Evolutionary conservation across 306 rosid genomes (phyloP).

Genomic region (Trichosanthes truncata): DNA sequence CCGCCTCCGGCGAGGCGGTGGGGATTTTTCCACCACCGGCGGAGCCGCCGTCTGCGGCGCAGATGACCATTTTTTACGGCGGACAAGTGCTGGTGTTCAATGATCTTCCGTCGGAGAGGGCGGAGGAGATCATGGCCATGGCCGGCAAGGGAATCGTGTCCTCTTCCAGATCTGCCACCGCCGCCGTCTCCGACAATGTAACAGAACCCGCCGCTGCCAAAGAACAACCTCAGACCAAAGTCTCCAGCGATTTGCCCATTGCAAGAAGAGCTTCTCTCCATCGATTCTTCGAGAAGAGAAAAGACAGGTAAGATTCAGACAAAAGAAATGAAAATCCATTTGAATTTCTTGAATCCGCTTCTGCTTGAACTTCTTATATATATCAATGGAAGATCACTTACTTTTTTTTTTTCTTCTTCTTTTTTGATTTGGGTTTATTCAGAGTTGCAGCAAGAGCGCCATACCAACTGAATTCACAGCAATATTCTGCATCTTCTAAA

Average conservation of each 20-base stretch:
- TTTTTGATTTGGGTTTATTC: background rate
- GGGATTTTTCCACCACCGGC: constrained; percentile 31
- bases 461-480: constrained; percentile 36
- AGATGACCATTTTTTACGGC: constrained; percentile 56
- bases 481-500: background rate
- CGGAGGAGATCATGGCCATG: constrained; percentile 58
- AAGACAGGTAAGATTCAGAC: constrained; percentile 59
- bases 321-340: background rate
- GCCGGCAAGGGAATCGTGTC: constrained; percentile 36
- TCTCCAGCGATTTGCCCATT: constrained; percentile 53
- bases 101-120: constrained; percentile 39
- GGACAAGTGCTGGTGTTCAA: constrained; percentile 65
- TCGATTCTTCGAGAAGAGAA: constrained; percentile 83
- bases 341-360: background rate
- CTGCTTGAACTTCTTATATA: background rate
- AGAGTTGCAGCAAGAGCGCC: constrained; percentile 68
- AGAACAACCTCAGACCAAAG: constrained; percentile 20
- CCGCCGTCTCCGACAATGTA: background rate
- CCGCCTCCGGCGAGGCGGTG: background rate
- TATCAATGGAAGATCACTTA: background rate
- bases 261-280: constrained; percentile 81
- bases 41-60: constrained; percentile 25
- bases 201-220: background rate
- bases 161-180: background rate
- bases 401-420: background rate